These are phyloP conservation scores for Pulveroboletus sp. DNA, from an alignment of 768 basidiomycete species.

Conservation along the genomic window DNA sequence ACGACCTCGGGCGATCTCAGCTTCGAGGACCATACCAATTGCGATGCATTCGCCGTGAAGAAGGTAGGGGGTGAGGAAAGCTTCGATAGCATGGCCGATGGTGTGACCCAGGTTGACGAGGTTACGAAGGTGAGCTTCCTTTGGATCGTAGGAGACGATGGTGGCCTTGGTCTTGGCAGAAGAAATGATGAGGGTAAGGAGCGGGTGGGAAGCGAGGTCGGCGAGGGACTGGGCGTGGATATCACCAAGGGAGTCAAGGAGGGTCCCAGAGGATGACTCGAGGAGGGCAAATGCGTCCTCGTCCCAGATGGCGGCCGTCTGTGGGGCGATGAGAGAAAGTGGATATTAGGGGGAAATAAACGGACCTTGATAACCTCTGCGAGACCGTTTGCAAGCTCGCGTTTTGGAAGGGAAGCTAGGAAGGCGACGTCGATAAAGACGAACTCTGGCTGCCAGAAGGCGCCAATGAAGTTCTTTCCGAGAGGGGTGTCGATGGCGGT, in stretches of 20 bases:
- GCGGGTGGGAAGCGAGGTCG: conserved; percentile 78
- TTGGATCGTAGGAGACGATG: conserved; percentile 95
- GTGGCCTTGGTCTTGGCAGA: conserved; percentile 95
- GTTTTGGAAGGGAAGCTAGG: conserved; percentile 83
- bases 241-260: conserved; percentile 78
- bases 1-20: conserved; percentile 84
- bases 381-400: conserved; percentile 99
- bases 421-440: conserved; percentile 97
- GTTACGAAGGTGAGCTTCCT: conserved; percentile 94
- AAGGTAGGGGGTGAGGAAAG: conserved; percentile 86
- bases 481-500: conserved; percentile 99
- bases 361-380: conserved; percentile 94
- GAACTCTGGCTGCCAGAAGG: conserved; percentile 97
- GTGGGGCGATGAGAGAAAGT: conserved; percentile 3
- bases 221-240: conserved; percentile 42
- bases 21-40: conserved; percentile 95
- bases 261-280: conserved; percentile 80
- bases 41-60: conserved; percentile 96
- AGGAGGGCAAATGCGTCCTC: conserved; percentile 83
- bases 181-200: conserved; percentile 86
- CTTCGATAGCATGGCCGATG: conserved; percentile 98
- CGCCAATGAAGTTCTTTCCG: conserved; percentile 97
- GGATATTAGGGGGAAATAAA: conserved; percentile 3
- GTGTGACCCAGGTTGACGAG: conserved; percentile 99
- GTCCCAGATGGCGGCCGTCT: conserved; percentile 99